A percentile compares a stretch with the other conserved stretches of the same genome.
These are phyloP conservation scores for Polychytrium aggregatum DNA, from an alignment of 192 early-diverging fungal species.

Conservation along the genomic window DNA sequence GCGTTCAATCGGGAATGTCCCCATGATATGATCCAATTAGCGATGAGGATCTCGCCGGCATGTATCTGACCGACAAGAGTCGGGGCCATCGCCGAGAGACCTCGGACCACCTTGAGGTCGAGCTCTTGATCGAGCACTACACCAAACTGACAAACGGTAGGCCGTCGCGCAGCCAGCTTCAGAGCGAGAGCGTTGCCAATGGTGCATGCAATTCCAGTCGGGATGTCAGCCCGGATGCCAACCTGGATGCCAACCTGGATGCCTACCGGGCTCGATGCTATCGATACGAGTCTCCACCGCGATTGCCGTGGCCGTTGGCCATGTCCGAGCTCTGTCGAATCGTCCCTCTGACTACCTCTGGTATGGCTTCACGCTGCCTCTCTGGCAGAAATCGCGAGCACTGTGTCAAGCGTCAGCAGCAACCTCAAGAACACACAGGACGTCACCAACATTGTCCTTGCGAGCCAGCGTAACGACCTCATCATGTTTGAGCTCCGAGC, in stretches of 20 bases:
- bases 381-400: no score
- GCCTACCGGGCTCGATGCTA: slow-evolving; percentile 13
- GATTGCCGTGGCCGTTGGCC: slow-evolving; percentile 42
- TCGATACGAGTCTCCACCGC: slow-evolving; percentile 54
- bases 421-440: slow-evolving; percentile 73
- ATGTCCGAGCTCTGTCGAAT: slow-evolving; percentile 22
- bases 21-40: slow-evolving; percentile 2
- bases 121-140: slow-evolving; percentile 84
- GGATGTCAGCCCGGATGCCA: neutral
- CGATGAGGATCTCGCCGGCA: slow-evolving; percentile 81
- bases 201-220: neutral
- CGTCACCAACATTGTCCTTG: slow-evolving; percentile 74
- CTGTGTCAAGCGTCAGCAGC: no score
- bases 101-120: slow-evolving; percentile 76
- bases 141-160: slow-evolving; percentile 67
- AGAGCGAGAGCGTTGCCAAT: no score
- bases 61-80: slow-evolving; percentile 82
- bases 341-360: no score
- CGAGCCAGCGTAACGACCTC: slow-evolving; percentile 73
- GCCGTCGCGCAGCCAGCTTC: neutral
- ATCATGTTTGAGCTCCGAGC: slow-evolving; percentile 74
- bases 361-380: no score
- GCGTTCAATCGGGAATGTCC: neutral
- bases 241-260: neutral
- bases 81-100: slow-evolving; percentile 34